Evolutionary conservation across 305 asterid species (phyloP).

Genomic region (Ajuga reptans): DNA sequence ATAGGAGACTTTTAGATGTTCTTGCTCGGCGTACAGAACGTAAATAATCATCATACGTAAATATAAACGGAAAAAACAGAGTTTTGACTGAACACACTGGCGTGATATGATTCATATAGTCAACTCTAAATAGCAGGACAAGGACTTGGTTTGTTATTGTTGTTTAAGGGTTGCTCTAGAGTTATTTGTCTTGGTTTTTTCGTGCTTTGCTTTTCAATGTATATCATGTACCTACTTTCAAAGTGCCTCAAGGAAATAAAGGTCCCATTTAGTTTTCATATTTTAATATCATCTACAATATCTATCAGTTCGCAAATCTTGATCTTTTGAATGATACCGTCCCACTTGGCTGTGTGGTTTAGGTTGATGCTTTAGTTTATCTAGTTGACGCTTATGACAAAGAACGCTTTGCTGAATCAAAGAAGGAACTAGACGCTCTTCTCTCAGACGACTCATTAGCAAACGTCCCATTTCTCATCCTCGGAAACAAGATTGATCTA

Average conservation of each 20-base stretch:
- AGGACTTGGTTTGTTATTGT: not conserved
- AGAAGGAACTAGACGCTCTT: conserved; percentile 46
- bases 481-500: conserved; percentile 45
- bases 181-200: not conserved
- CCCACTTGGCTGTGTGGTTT: not conserved
- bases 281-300: too few relatives aligned
- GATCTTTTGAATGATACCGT: not conserved
- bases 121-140: too few relatives aligned
- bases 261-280: too few relatives aligned
- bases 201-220: not conserved
- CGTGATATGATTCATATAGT: too few relatives aligned
- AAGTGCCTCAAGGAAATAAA: too few relatives aligned
- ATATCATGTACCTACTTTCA: not conserved
- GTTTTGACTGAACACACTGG: too few relatives aligned
- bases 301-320: not conserved
- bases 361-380: conserved; percentile 48
- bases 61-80: too few relatives aligned
- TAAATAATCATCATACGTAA: too few relatives aligned
- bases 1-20: too few relatives aligned
- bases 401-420: conserved; percentile 44
- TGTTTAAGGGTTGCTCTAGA: not conserved
- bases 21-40: too few relatives aligned
- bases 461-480: conserved; percentile 42
- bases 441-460: conserved; percentile 34
- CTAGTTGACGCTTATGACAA: conserved; percentile 43